Percentiles rank a stretch among this genome's conserved stretches.
Conservation (phyloP, 352 stramenopile species). For the Phytophthora sansomeana region DNA sequence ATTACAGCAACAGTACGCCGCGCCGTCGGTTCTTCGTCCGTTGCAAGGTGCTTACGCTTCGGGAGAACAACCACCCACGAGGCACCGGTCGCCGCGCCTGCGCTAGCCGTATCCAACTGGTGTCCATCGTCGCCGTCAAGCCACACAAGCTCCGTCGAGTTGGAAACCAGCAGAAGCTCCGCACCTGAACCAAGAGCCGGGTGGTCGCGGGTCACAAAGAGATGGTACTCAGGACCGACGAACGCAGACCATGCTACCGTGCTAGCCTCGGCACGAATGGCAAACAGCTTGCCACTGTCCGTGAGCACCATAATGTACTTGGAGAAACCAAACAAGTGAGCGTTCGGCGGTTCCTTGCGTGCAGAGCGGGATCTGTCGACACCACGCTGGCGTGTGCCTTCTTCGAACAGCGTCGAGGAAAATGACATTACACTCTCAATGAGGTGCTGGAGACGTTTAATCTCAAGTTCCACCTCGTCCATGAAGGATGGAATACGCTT, state of each 20-base stretch:
- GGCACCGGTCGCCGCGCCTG: slow-evolving; percentile 19
- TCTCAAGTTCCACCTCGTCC: slow-evolving; percentile 74
- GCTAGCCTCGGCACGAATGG: slow-evolving; percentile 78
- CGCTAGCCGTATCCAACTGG: slow-evolving; percentile 46
- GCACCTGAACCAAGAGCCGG: slow-evolving; percentile 73
- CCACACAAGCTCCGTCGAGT: slow-evolving; percentile 67
- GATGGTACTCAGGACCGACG: slow-evolving; percentile 71
- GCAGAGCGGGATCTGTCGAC: slow-evolving; percentile 41
- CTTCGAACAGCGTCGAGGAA: slow-evolving; percentile 60
- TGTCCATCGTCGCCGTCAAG: slow-evolving; percentile 75
- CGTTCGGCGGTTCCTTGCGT: slow-evolving; percentile 66
- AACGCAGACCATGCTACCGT: slow-evolving; percentile 76
- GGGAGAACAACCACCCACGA: slow-evolving; percentile 79
- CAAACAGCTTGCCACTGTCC: slow-evolving; percentile 83
- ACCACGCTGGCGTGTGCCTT: slow-evolving; percentile 38
- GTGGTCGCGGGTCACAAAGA: slow-evolving; percentile 84
- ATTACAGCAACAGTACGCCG: slow-evolving; percentile 73
- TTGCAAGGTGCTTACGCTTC: slow-evolving; percentile 73
- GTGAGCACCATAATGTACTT: slow-evolving; percentile 85
- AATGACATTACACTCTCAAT: slow-evolving; percentile 55
- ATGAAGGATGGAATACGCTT: slow-evolving; percentile 77
- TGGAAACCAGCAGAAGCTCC: slow-evolving; percentile 76
- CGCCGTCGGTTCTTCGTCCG: slow-evolving; percentile 61
- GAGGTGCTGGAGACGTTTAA: slow-evolving; percentile 60
- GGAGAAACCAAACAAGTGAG: slow-evolving; percentile 85